Conservation (phyloP, 2,329 filamentous ascomycete species). For the Cercospora sp. region DNA sequence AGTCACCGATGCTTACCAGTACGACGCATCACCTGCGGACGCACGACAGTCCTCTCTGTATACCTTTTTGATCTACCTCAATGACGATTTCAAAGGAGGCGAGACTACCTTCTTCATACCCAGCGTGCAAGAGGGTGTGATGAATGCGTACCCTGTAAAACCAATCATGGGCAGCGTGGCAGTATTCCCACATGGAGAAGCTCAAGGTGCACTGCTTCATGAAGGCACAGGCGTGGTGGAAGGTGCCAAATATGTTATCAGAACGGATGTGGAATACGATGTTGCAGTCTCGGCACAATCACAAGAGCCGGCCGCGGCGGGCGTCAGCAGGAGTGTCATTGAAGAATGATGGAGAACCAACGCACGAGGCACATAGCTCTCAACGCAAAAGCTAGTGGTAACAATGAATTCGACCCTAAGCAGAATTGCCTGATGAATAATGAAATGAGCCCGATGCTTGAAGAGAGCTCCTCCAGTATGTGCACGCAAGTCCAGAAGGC, state of each 20-base stretch:
- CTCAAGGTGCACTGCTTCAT: conserved; percentile 64
- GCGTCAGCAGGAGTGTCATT: conserved; percentile 5
- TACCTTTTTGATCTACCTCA: conserved; percentile 69
- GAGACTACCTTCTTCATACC: conserved; percentile 73
- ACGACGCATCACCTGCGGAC: conserved; percentile 62
- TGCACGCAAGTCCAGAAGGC: background rate
- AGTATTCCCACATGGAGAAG: conserved; percentile 70
- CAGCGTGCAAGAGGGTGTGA: conserved; percentile 61
- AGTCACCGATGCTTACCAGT: conserved; percentile 60
- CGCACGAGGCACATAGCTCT: background rate
- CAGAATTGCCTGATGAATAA: too few species aligned
- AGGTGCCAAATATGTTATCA: conserved; percentile 67
- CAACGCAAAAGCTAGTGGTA: background rate
- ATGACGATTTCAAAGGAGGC: conserved; percentile 70
- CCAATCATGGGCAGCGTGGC: conserved; percentile 69
- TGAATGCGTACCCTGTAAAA: conserved; percentile 69
- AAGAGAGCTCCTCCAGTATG: background rate
- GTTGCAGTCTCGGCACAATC: conserved; percentile 38
- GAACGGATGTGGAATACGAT: conserved; percentile 72
- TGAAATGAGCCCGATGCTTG: background rate
- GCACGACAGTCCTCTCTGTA: conserved; percentile 67
- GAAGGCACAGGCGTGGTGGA: conserved; percentile 70
- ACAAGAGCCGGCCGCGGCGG: background rate
- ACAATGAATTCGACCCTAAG: background rate
- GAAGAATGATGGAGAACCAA: background rate